phyloP scores from a whole-genome alignment of 257 asterid genomes.

The Solanum acaule region DNA sequence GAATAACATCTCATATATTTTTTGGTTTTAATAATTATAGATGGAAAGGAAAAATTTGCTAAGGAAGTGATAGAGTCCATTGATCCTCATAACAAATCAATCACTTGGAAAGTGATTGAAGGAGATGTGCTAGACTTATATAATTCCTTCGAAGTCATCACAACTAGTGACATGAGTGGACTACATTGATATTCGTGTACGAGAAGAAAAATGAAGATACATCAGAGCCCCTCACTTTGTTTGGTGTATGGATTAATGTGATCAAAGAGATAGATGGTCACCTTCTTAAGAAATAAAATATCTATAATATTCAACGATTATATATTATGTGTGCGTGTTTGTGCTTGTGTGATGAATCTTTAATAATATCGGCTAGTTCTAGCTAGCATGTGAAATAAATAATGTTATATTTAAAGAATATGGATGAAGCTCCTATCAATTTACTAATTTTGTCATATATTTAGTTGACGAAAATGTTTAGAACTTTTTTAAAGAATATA shows the following conservation, averaged over 20 bases:
- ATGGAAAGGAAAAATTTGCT: not conserved
- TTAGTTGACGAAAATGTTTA: too few species aligned
- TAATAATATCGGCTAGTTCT: not conserved
- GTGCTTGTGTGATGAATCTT: not conserved
- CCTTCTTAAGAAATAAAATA: not conserved
- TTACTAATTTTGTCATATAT: too few species aligned
- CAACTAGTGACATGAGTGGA: not conserved
- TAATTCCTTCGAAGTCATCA: not conserved
- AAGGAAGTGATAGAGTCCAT: not conserved
- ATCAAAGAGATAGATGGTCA: not conserved
- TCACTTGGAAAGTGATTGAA: not conserved
- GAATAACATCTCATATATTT: not conserved
- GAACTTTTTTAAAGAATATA: not conserved
- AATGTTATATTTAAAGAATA: not conserved
- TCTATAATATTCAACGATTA: not conserved
- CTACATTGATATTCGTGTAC: not conserved
- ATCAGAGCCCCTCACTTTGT: not conserved
- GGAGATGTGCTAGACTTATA: not conserved
- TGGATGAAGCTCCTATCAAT: not conserved
- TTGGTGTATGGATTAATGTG: not conserved
- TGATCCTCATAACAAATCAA: not conserved
- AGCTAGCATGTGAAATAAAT: not conserved
- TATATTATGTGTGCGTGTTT: not conserved
- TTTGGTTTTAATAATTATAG: not conserved
- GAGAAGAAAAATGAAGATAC: slow-evolving; percentile 14